Conservation (phyloP, 176 grass and related monocot genomes). For the Hordeum vulgare region DNA sequence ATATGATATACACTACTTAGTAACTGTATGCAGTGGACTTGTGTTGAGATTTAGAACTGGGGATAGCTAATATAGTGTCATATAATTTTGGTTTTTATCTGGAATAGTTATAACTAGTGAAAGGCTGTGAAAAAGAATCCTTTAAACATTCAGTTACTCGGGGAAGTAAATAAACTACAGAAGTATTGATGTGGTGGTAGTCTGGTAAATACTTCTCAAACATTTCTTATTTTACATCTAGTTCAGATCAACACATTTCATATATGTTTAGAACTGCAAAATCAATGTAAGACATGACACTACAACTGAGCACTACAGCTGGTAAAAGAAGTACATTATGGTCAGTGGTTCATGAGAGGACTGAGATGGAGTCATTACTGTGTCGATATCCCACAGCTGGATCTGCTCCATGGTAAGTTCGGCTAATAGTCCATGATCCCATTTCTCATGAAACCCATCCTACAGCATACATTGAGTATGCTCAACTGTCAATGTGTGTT, state of each 20-base stretch:
- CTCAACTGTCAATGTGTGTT: neutral
- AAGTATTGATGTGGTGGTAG: neutral
- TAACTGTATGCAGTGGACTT: neutral
- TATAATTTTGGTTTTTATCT: neutral
- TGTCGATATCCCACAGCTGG: constrained; percentile 63
- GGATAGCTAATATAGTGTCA: neutral
- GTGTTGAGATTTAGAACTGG: neutral
- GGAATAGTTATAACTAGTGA: neutral
- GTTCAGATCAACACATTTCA: neutral
- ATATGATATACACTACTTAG: neutral
- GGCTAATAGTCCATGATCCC: constrained; percentile 65
- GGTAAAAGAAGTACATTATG: neutral
- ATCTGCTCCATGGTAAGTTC: constrained; percentile 41
- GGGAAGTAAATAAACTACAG: neutral
- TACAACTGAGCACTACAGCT: neutral
- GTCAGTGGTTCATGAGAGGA: neutral
- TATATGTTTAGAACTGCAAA: neutral
- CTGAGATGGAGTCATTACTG: constrained; percentile 35
- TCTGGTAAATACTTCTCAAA: neutral
- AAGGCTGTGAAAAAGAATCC: neutral
- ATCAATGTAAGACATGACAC: neutral
- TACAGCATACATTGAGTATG: neutral
- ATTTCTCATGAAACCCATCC: constrained; percentile 86
- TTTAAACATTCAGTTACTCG: neutral
- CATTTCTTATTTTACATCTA: neutral